Evolutionary conservation across 192 early-diverging fungal species (phyloP).

Genomic region (Coemansia sp.): DNA sequence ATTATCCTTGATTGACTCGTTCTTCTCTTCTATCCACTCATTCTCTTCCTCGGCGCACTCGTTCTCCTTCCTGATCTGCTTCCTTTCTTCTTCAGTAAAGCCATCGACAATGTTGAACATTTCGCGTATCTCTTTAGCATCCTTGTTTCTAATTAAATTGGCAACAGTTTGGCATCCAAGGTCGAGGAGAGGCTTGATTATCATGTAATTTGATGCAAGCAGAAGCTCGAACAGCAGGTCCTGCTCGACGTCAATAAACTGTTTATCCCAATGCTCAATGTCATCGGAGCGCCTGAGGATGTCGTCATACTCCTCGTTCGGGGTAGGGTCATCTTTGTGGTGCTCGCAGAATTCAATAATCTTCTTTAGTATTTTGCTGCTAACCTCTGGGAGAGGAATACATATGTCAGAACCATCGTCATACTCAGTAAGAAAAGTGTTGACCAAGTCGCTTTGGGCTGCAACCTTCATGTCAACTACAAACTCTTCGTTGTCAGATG

Average conservation of each 20-base stretch:
- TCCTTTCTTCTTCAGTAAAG: constrained; percentile 95
- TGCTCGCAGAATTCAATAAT: constrained; percentile 83
- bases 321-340: constrained; percentile 69
- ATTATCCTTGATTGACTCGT: no score
- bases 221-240: constrained; percentile 78
- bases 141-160: constrained; percentile 95
- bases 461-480: constrained; percentile 65
- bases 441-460: constrained; percentile 70
- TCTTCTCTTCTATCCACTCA: no score
- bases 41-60: background rate
- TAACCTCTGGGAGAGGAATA: constrained; percentile 79
- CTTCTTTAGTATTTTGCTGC: constrained; percentile 67
- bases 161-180: constrained; percentile 97
- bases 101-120: constrained; percentile 96
- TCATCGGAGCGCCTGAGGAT: constrained; percentile 63
- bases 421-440: constrained; percentile 77
- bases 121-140: constrained; percentile 87
- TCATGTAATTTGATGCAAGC: constrained; percentile 84
- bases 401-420: constrained; percentile 59
- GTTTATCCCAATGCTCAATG: constrained; percentile 76
- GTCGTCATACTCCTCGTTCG: constrained; percentile 51
- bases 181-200: constrained; percentile 94
- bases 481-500: constrained; percentile 65
- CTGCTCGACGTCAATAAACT: constrained; percentile 75
- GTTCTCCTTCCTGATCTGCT: constrained; percentile 84